A percentile compares a stretch with the other conserved stretches of the same genome.
Conservation (phyloP, 495 filamentous ascomycete species). For the Aspergillus bertholletiae region DNA sequence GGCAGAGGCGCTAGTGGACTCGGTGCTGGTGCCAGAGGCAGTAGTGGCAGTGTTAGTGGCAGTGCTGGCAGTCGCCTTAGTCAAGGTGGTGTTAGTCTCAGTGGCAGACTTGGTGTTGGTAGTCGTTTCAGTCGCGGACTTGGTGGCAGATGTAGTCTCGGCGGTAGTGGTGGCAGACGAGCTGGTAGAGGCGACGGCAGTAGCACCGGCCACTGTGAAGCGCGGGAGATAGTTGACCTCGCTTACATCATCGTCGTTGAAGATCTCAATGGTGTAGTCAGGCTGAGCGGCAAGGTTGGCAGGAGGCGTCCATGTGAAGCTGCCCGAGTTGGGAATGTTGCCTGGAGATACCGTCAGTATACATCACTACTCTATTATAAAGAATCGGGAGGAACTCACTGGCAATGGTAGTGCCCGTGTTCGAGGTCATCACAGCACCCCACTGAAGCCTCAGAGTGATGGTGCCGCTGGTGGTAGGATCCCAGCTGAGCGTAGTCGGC, state of each 20-base stretch:
- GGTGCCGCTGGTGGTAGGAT: conserved; percentile 47
- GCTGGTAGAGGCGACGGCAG: conserved; percentile 35
- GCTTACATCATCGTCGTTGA: conserved; percentile 39
- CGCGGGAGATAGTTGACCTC: conserved; percentile 57
- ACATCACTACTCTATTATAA: not conserved
- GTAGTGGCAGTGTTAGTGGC: conserved; percentile 11
- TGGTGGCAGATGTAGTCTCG: no score
- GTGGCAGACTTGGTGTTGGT: conserved; percentile 34
- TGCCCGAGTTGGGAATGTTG: conserved; percentile 53
- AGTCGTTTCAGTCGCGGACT: conserved; percentile 42
- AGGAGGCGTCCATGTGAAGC: conserved; percentile 53
- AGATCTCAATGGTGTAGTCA: conserved; percentile 60
- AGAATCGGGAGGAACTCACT: conserved; percentile 37
- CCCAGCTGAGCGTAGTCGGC: conserved; percentile 53
- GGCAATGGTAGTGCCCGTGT: conserved; percentile 45
- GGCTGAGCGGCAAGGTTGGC: conserved; percentile 35
- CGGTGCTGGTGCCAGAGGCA: conserved; percentile 6
- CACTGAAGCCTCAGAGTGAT: conserved; percentile 52
- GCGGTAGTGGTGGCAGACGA: conserved; percentile 48
- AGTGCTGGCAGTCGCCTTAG: conserved; percentile 14
- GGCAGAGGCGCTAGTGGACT: conserved; percentile 11
- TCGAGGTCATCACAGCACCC: conserved; percentile 42
- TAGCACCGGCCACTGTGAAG: conserved; percentile 52
- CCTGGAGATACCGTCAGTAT: conserved; percentile 32
- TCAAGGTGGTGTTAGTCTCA: conserved; percentile 8